These are phyloP conservation scores for Canavalia ensiformis DNA, from an alignment of 306 rosid genomes.

Conservation along the genomic window DNA sequence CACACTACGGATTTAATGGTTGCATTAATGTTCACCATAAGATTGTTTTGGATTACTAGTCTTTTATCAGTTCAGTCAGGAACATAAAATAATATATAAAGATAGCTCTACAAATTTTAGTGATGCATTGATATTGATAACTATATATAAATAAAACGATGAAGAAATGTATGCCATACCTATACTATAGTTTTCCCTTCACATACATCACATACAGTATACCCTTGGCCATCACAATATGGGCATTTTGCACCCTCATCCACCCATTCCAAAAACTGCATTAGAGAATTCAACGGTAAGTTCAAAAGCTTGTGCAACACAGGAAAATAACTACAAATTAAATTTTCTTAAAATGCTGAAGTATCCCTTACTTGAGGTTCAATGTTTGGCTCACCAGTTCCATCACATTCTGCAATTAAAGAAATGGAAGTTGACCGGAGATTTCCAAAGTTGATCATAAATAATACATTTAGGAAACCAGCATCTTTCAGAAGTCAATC, in stretches of 20 bases:
- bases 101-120: conserved; percentile 23
- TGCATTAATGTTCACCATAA: conserved; percentile 6
- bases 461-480: conserved; percentile 20
- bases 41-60: conserved; percentile 3
- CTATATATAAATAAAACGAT: conserved; percentile 32
- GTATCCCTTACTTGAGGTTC: conserved; percentile 82
- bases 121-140: conserved; percentile 31
- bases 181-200: conserved; percentile 61
- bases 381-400: conserved; percentile 86
- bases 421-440: conserved; percentile 46
- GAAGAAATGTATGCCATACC: conserved; percentile 46
- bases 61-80: conserved; percentile 15
- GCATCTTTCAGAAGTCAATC: neutral
- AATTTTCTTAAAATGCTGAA: conserved; percentile 23
- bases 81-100: conserved; percentile 16
- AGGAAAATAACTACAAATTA: neutral
- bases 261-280: conserved; percentile 97
- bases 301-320: conserved; percentile 25
- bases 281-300: conserved; percentile 38
- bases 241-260: conserved; percentile 80
- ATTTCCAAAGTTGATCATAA: conserved; percentile 39
- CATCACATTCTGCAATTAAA: conserved; percentile 85
- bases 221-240: conserved; percentile 88
- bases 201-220: conserved; percentile 71
- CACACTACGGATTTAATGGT: conserved; percentile 2